Base-by-base conservation (phyloP, 2,329 filamentous ascomycete species). In the Cladobotryum protrusum region DNA sequence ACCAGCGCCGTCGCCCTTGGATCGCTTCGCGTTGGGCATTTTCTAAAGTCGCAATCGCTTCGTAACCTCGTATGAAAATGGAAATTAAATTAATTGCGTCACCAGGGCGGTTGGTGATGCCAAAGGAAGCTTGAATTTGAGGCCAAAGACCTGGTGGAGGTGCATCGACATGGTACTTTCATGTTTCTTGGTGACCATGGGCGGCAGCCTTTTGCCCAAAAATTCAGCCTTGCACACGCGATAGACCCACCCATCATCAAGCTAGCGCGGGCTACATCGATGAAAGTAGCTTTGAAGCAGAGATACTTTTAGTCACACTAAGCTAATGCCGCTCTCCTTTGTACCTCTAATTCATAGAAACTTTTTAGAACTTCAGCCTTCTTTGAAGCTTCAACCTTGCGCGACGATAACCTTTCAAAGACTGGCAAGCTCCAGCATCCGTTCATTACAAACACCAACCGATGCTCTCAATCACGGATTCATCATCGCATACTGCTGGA, bases 21-120 rank as follows among this genome's bases (percentile, higher is more conserved):
- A 73, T 63, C 79, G 74, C 69, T 82, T 83, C 54, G 78, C 76
- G 57, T 72, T 79, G 59, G 79, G 78, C 79, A 83, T 82, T 56
- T 50, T 58, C 54, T 52, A 45, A 45, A 5, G 37, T 44, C n/a
- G 15, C 17, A n/a, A 35, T 43, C 44, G 49, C 47, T 42, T 49
- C 52, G 48, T 50, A 32, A 33, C 48, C 48, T 48, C 24, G 33
- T 14, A 3, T 33, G n/a, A 36, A n/a, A 34, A 8, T 42, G 24
- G 42, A 13, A 20, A 41, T 7, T 18, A 24, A 19, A 35, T 40
- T n/a, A 18, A 15, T 15, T 18, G 5, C 11, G 34, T 35, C 24
- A 35, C 32, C n/a, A 32, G 42, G 37, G 17, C 19, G 37, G 24
- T 24, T 17, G 33, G 20, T 15, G 46, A 11, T 49, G 47, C 46